Conservation (phyloP, 2,329 filamentous ascomycete species). For the Xylariaceae sp. region DNA sequence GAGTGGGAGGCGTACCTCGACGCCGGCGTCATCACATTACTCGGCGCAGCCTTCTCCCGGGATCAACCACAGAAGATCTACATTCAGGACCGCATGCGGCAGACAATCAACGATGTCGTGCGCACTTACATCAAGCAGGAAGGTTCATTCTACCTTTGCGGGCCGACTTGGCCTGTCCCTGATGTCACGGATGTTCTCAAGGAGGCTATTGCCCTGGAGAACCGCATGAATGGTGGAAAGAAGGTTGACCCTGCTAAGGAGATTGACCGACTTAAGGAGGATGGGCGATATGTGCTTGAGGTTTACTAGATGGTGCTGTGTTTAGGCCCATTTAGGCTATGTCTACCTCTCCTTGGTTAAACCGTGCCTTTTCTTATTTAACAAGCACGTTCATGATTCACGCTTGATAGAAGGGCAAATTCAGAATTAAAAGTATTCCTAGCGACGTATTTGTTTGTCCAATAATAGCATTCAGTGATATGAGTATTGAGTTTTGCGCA, state of each 20-base stretch:
- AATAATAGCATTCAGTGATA: too few species aligned
- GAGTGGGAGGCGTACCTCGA: conserved; percentile 99
- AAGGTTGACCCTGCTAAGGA: conserved; percentile 85
- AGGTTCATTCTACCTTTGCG: conserved; percentile 94
- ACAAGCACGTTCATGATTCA: too few species aligned
- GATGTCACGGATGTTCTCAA: conserved; percentile 92
- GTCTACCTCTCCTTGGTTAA: conserved; percentile 7
- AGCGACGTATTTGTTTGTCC: too few species aligned
- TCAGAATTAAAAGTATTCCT: too few species aligned
- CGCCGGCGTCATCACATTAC: conserved; percentile 88
- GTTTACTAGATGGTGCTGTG: conserved; percentile 64
- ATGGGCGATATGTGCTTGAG: conserved; percentile 89
- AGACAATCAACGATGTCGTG: conserved; percentile 78
- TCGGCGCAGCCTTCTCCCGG: conserved; percentile 90
- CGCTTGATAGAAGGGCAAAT: too few species aligned
- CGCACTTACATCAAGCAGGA: conserved; percentile 83
- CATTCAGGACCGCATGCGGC: conserved; percentile 96
- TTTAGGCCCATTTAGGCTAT: conserved; percentile 10
- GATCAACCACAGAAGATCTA: conserved; percentile 99
- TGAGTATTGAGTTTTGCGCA: too few species aligned
- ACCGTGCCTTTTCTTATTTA: conserved; percentile 1
- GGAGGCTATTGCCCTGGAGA: conserved; percentile 81
- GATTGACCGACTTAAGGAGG: conserved; percentile 97
- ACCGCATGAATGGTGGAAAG: conserved; percentile 62
- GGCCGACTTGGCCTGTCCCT: conserved; percentile 96